phyloP scores from a whole-genome alignment of 768 basidiomycete species.

The Crepidotus variabilis region DNA sequence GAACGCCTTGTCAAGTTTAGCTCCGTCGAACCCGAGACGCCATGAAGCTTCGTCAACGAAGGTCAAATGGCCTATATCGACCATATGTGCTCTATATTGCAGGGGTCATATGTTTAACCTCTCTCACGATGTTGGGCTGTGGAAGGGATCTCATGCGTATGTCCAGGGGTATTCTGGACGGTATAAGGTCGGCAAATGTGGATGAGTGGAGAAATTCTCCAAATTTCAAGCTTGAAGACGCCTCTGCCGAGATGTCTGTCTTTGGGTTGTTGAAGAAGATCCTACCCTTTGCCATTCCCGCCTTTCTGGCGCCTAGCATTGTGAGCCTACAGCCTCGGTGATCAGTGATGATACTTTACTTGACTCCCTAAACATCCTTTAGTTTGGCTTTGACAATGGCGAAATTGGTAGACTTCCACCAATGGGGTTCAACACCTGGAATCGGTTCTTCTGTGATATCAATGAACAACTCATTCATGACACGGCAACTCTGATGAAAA shows the following conservation, averaged over 20 bases:
- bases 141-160: not conserved
- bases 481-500: conserved; percentile 19
- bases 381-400: not conserved
- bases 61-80: not conserved
- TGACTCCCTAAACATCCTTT: not conserved
- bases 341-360: not conserved
- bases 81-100: not conserved
- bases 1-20: no score
- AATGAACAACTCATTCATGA: conserved; percentile 19
- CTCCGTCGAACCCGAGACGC: not conserved
- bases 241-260: not conserved
- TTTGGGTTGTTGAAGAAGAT: not conserved
- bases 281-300: not conserved
- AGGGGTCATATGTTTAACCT: not conserved
- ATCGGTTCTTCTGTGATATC: conserved; percentile 21
- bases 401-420: conserved; percentile 10
- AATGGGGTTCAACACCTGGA: conserved; percentile 25
- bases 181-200: not conserved
- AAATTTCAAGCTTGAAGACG: not conserved
- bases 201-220: not conserved
- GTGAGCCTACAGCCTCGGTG: not conserved
- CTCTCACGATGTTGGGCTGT: not conserved
- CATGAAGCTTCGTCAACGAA: not conserved
- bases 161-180: not conserved
- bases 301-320: not conserved